phyloP scores from a whole-genome alignment of 2,329 filamentous ascomycete species.

The Ophiosphaerella narmari region DNA sequence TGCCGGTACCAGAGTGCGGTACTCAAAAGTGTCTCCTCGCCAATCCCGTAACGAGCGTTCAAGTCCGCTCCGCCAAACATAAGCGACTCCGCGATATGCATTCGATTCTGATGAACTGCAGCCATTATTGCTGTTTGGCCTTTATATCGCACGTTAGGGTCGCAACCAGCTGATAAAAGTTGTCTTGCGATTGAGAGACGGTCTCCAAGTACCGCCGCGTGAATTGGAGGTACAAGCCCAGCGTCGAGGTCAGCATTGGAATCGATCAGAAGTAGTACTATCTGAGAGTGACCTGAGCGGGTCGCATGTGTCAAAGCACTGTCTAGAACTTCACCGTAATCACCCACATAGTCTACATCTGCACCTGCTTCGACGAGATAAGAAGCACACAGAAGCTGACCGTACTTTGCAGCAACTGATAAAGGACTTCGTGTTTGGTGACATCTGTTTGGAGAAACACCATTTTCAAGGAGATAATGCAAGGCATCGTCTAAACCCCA shows the following conservation, averaged over 20 bases:
- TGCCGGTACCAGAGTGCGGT: background rate
- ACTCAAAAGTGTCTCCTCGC: background rate
- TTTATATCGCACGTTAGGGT: background rate
- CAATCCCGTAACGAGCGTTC: background rate
- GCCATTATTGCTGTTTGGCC: background rate
- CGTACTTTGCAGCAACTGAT: background rate
- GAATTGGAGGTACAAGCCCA: background rate
- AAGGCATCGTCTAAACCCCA: background rate
- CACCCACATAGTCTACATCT: background rate
- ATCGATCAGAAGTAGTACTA: background rate
- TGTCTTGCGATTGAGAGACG: background rate
- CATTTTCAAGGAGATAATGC: background rate
- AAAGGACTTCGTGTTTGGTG: background rate
- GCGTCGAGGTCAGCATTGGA: background rate
- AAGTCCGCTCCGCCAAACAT: background rate
- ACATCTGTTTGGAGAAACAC: background rate
- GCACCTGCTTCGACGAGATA: background rate
- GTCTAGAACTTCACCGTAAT: background rate
- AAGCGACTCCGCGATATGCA: background rate
- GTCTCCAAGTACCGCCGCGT: background rate
- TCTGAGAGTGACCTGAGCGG: background rate
- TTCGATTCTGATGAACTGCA: background rate
- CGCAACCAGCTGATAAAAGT: background rate
- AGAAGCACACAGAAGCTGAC: background rate
- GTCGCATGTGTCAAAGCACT: background rate